Evolutionary conservation across 768 basidiomycete genomes (phyloP).

Genomic region (Crepidotus variabilis): DNA sequence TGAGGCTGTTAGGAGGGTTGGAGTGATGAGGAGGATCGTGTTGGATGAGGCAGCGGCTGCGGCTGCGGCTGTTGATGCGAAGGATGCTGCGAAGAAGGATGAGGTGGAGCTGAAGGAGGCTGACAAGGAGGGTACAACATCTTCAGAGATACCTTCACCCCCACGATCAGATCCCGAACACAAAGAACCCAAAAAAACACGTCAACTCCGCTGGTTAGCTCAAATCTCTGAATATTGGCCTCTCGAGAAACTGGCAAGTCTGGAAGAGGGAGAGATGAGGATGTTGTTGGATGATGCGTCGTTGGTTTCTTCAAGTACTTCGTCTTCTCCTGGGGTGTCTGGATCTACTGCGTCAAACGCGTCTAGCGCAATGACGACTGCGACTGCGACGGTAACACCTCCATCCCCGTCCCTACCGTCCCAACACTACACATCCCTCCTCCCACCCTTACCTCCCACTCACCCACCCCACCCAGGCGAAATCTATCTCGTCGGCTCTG

Average conservation of each 20-base stretch:
- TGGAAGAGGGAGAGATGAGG: conserved; percentile 67
- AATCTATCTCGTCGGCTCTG: conserved; percentile 92
- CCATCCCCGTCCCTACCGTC: background rate
- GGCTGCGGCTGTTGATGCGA: conserved; percentile 16
- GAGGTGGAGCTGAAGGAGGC: background rate
- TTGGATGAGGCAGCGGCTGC: conserved; percentile 18
- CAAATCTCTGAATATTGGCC: conserved; percentile 98
- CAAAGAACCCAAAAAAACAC: conserved; percentile 40
- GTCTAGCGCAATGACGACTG: too few species aligned
- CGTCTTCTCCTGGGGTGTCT: background rate
- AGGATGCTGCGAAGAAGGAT: background rate
- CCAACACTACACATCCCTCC: conserved; percentile 3
- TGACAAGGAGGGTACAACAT: background rate
- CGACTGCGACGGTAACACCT: too few species aligned
- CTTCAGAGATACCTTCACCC: conserved; percentile 52
- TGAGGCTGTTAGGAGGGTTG: conserved; percentile 69
- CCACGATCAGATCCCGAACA: conserved; percentile 47
- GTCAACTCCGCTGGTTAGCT: conserved; percentile 89
- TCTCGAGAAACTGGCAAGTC: conserved; percentile 64
- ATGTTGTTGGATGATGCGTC: conserved; percentile 45
- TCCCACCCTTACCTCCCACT: conserved; percentile 8
- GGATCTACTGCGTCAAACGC: too few species aligned
- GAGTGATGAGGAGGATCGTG: conserved; percentile 59
- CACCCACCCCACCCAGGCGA: conserved; percentile 41
- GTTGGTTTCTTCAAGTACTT: background rate